Base-by-base conservation (phyloP, 768 basidiomycete species). In the Hericium rajendrae region DNA sequence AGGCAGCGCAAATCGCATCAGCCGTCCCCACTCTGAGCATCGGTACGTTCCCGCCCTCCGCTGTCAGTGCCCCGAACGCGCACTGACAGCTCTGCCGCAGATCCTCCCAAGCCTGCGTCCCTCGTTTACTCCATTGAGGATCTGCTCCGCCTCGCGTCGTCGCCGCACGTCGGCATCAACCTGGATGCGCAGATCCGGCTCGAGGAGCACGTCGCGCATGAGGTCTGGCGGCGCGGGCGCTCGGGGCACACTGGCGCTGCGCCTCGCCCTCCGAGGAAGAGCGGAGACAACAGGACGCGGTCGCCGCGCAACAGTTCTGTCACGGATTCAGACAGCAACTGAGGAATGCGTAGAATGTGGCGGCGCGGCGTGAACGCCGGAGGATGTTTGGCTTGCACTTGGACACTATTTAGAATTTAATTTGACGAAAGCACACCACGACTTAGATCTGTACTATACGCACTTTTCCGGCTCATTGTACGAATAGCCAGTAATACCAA, bases 211-310 rank as follows among this genome's bases (percentile, higher is more conserved):
- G 55, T 61, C 16, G 57, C 60, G n/a, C 60, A 59, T 49, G 48
- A 63, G 40, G 57, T 61, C 28, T 63, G 62, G 62, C 60, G 62
- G 5, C 62, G 62, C 32, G 60, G 62, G 4, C 60, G 39, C 43
- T 18, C 39, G 0, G 10, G 20, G 3, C 18, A 24, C 9, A 51
- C 22, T 15, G 11, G 49, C 13, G 49, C 24, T 16, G 15, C 15
- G 22, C 18, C 49, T 10, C 20, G 26, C 16, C 24, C 6, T 12
- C 10, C 11, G 49, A 24, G 12, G 49, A 22, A 24, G 49, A 20
- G 49, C 12, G 22, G 20, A 3, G 15, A 51, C 18, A 15, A 24
- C 26, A 26, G n/a, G 6, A 46, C 6, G 9, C n/a, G n/a, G n/a
- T 15, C 43, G 15, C 20, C 43, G n/a, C 32, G 32, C 9, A 32